Base-by-base conservation (phyloP, 495 filamentous ascomycete species). In the Trichoderma reesei region DNA sequence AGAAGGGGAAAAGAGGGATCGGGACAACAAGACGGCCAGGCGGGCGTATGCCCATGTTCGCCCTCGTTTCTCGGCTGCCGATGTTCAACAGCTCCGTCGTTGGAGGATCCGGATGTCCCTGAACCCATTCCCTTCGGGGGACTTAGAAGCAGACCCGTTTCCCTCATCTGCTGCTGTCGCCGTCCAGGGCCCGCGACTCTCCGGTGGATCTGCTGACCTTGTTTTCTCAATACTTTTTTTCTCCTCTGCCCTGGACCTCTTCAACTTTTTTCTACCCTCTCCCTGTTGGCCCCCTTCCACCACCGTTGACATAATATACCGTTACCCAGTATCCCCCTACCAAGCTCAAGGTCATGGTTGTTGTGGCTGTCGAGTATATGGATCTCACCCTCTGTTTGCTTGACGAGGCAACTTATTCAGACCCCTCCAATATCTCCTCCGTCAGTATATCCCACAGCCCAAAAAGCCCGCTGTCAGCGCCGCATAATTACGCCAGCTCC, bases 391-490 rank as follows among this genome's bases (percentile, higher is more conserved):
- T 34, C 51, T n/a, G n/a, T n/a, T 56, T 56, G 18, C 51, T 56
- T 56, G 51, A n/a, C 51, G 20, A 56, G 20, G 11, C 51, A 56
- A 31, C 20, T 33, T 56, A 20, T 56, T 56, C 51, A 56, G 51
- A 56, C 51, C 51, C 37, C 20, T 56, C 20, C 51, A 56, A 31
- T 31, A 56, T 34, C 51, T 33, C 31, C 34, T 33, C 20, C 51
- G 10, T 34, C n/a, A 26, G 20, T 56, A 33, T 56, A 56, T 56
- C 20, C 51, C 51, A 56, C 51, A 8, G 20, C 31, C 31, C 31
- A 56, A 56, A 56, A 56, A 33, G 51, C 51, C 51, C 51, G 51
- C 51, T 56, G 51, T 56, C 51, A 56, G 51, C 51, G 26, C 51
- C 16, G 20, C 31, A 56, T 56, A 56, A 7, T 7, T 61, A 26